Conservation (phyloP, 2,329 filamentous ascomycete species). For the Dothideomycetes sp. region DNA sequence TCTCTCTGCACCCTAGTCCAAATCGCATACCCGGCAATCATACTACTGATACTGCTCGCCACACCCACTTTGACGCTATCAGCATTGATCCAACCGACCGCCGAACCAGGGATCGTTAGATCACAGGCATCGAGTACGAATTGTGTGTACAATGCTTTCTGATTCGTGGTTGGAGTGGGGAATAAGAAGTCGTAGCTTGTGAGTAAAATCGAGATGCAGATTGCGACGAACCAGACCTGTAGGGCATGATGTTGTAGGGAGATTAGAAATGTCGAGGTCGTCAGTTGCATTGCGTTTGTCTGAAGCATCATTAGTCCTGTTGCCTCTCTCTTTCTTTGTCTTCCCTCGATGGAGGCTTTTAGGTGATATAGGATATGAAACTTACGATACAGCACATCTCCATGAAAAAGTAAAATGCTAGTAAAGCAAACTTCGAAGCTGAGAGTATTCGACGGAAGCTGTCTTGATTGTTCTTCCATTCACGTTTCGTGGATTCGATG, state of each 20-base stretch:
- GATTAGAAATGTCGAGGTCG: slow-evolving; percentile 34
- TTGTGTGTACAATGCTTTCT: slow-evolving; percentile 27
- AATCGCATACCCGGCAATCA: slow-evolving; percentile 51
- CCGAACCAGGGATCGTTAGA: slow-evolving; percentile 50
- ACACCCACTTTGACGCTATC: slow-evolving; percentile 45
- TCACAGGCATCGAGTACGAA: slow-evolving; percentile 53
- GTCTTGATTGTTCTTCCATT: slow-evolving; percentile 23
- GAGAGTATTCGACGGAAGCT: slow-evolving; percentile 38
- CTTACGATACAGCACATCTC: slow-evolving; percentile 57
- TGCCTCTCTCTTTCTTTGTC: neutral
- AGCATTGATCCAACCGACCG: slow-evolving; percentile 52
- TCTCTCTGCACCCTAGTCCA: slow-evolving; percentile 37
- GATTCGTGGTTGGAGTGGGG: neutral
- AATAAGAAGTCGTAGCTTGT: slow-evolving; percentile 33
- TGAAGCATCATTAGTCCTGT: neutral
- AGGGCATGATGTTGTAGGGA: slow-evolving; percentile 49
- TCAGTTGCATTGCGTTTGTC: slow-evolving; percentile 43
- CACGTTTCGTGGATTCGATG: neutral
- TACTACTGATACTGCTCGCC: slow-evolving; percentile 52
- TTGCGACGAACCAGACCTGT: slow-evolving; percentile 59
- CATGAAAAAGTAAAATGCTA: slow-evolving; percentile 58
- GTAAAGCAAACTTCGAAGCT: slow-evolving; percentile 48
- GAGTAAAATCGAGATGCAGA: slow-evolving; percentile 42
- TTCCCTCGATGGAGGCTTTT: neutral
- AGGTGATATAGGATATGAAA: slow-evolving; percentile 20